These are phyloP conservation scores for Fallopia convolvulus DNA, from an alignment of 148 eudicot species.

Conservation along the genomic window DNA sequence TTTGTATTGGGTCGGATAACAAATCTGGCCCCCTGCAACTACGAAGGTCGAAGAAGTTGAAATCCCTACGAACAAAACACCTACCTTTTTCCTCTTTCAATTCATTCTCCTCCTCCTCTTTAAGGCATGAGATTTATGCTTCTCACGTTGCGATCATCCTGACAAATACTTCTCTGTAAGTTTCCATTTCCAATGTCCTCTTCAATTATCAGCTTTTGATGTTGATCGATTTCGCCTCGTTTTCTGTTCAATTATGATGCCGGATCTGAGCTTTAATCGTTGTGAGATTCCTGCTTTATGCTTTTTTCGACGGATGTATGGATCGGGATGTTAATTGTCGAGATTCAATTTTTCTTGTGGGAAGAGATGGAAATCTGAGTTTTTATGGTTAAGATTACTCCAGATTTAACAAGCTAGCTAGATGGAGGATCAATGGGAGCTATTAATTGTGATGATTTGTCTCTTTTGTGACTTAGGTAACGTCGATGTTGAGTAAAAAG, in stretches of 20 bases:
- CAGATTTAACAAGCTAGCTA: neutral
- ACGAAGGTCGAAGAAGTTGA: neutral
- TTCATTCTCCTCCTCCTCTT: neutral
- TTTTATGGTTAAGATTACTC: neutral
- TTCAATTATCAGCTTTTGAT: neutral
- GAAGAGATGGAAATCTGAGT: constrained; percentile 6
- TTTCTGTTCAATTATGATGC: neutral
- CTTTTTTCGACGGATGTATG: neutral
- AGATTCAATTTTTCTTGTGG: neutral
- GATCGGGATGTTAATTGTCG: neutral
- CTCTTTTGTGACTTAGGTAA: neutral
- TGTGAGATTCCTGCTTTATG: neutral
- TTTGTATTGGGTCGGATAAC: neutral
- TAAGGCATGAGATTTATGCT: constrained; percentile 4
- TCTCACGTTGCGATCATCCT: neutral
- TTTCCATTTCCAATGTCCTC: neutral
- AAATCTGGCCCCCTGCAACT: constrained; percentile 8
- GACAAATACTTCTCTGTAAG: neutral
- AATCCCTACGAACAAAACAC: neutral
- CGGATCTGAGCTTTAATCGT: neutral
- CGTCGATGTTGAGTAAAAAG: neutral
- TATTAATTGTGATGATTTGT: neutral
- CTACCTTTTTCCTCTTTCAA: neutral
- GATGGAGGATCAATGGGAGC: neutral
- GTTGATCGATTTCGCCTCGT: neutral